phyloP scores from a whole-genome alignment of 2,329 filamentous ascomycete genomes.

The Ascochyta koolunga region DNA sequence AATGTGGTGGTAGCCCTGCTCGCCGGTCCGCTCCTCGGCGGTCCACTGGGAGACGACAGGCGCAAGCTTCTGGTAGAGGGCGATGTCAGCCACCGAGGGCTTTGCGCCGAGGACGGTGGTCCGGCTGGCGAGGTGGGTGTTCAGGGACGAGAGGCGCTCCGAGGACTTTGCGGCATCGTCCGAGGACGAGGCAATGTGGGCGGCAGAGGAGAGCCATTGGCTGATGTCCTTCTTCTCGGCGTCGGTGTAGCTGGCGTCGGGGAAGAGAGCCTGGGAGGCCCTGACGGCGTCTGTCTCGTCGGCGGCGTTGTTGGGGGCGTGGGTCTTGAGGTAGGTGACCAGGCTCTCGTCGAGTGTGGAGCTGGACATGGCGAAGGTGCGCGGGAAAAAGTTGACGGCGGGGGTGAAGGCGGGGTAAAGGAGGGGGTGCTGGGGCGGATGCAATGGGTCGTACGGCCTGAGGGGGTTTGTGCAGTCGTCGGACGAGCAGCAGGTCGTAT shows the following conservation, averaged over 20 bases:
- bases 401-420: constrained; percentile 42
- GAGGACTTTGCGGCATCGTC: constrained; percentile 63
- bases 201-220: constrained; percentile 83
- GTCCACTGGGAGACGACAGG: constrained; percentile 80
- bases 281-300: constrained; percentile 48
- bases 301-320: constrained; percentile 47
- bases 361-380: constrained; percentile 41
- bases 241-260: constrained; percentile 72
- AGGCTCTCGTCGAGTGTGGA: constrained; percentile 44
- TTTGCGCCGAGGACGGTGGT: constrained; percentile 90
- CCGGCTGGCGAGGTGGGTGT: constrained; percentile 84
- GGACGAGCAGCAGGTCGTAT: constrained; percentile 10
- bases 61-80: constrained; percentile 78
- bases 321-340: constrained; percentile 43
- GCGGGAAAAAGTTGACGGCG: constrained; percentile 40
- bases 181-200: constrained; percentile 67
- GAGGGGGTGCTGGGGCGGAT: constrained; percentile 27
- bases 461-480: constrained; percentile 10
- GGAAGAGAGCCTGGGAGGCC: constrained; percentile 68
- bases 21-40: constrained; percentile 84
- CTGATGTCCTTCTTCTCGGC: constrained; percentile 85
- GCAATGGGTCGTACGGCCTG: constrained; percentile 12
- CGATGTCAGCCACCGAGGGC: constrained; percentile 85
- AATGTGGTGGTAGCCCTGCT: constrained; percentile 87
- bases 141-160: constrained; percentile 77